Evolutionary conservation across 768 basidiomycete species (phyloP), one percentile per base, ranked within the genome.

Genomic region (Tulasnella sp.): DNA sequence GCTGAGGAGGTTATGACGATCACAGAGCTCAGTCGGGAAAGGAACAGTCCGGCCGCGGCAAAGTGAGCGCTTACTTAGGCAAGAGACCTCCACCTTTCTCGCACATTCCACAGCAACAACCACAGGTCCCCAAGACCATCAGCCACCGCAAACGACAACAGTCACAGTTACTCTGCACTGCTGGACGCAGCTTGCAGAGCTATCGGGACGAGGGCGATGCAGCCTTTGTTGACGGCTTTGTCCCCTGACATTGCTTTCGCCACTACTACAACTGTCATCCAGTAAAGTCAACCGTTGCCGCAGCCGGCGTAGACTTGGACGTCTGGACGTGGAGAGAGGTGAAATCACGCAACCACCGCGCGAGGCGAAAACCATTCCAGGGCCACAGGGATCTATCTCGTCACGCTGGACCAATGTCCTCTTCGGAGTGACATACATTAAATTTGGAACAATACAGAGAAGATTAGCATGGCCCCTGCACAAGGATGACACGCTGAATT

Each of bases 401-500:
- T 59, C 52, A 59, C 52, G 16, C 26, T 22, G 12, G 14, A 5
- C 14, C 19, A 69, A 41, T 75, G 76, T 77, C 88, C 89, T 88
- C 88, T 90, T 90, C 88, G 88, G 89, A 88, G 91, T 89, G 89
- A 88, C 91, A 91, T 90, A 92, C 88, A 89, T 90, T 91, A 94
- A 94, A 92, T 91, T 94, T 94, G 93, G 91, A 95, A 94, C 92
- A 91, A 95, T 95, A 95, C 94, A 94, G 94, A 96, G 94, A 95
- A 95, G 94, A 95, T 96, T 95, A 95, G 94, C 94, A 96, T 96
- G 92, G 95, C 94, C 94, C 95, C 94, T 96, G 94, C 95, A 96
- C 94, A 97, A 96, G 95, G 94, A 96, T 95, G 94, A 95, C 94
- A 95, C 92, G 91, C 90, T 92, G 72, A 72, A 74, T 75, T 72